Conservation (phyloP, 257 asterid species). For the Solanum piurae region DNA sequence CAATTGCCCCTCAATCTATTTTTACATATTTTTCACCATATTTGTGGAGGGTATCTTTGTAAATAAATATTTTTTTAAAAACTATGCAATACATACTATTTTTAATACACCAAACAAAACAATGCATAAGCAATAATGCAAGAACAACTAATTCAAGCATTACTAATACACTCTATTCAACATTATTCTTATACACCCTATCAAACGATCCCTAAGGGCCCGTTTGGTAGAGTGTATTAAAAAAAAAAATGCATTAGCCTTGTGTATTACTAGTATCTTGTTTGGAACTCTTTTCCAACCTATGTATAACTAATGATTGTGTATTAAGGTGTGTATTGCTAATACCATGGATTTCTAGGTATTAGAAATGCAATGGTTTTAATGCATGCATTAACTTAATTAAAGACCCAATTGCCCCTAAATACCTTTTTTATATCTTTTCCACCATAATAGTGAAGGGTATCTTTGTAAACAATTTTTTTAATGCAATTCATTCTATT, state of each 20-base stretch:
- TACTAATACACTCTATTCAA: background rate
- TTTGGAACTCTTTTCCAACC: background rate
- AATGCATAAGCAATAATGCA: background rate
- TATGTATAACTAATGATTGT: background rate
- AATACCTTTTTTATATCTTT: background rate
- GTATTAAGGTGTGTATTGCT: background rate
- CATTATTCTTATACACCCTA: background rate
- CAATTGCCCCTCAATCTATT: background rate
- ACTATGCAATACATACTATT: background rate
- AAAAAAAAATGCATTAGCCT: background rate
- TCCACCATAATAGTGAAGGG: no score
- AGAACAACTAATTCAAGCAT: background rate
- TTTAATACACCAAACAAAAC: background rate
- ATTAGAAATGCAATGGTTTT: background rate
- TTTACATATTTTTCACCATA: background rate
- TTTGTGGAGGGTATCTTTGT: background rate
- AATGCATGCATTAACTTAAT: background rate
- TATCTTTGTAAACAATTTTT: background rate
- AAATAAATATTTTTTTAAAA: rapidly evolving
- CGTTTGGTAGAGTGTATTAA: background rate
- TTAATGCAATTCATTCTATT: background rate
- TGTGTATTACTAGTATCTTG: background rate
- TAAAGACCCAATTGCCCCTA: background rate
- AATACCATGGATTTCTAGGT: background rate
- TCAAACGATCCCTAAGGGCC: background rate